Evolutionary conservation across 306 rosid genomes (phyloP).

Genomic region (Medicago truncatula): MtrunA17r5.0-ANR NC_053042.1:35435001-35435500

Average conservation of each 20-base stretch:
- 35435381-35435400: too few relatives aligned
- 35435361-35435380: too few relatives aligned
- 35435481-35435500: too few relatives aligned
- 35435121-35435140: constrained; percentile 94
- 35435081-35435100: constrained; percentile 91
- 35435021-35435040: constrained; percentile 82
- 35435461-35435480: too few relatives aligned
- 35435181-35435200: constrained; percentile 95
- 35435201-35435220: constrained; percentile 91
- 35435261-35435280: constrained; percentile 12
- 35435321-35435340: background rate
- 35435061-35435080: constrained; percentile 87
- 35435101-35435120: constrained; percentile 93
- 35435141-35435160: constrained; percentile 87
- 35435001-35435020: constrained; percentile 79
- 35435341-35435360: too few relatives aligned
- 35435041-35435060: constrained; percentile 94
- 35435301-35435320: constrained; percentile 16
- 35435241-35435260: constrained; percentile 59
- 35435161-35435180: constrained; percentile 81
- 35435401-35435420: too few relatives aligned
- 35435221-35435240: constrained; percentile 90
- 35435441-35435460: too few relatives aligned
- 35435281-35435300: background rate
- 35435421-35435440: too few relatives aligned